Evolutionary conservation across 1,284 basidiomycete species (phyloP).

Genomic region (Apiotrichum veenhuisii): DNA sequence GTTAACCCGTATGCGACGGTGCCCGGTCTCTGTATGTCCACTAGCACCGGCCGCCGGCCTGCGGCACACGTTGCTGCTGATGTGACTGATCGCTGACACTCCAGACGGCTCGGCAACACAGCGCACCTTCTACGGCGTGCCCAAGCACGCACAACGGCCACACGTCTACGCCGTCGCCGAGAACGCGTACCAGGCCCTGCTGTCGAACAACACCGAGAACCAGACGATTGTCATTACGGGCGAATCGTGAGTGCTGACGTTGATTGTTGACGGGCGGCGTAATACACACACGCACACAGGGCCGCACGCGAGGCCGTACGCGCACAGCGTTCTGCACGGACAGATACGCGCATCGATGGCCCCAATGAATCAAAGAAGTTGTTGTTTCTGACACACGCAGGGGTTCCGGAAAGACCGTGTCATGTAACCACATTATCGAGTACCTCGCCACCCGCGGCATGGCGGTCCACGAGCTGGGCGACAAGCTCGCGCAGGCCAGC

Average conservation of each 20-base stretch:
- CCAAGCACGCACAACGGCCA: slow-evolving; percentile 12
- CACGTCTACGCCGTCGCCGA: slow-evolving; percentile 19
- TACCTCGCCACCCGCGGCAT: slow-evolving; percentile 17
- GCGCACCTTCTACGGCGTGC: slow-evolving; percentile 13
- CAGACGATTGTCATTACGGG: slow-evolving; percentile 23
- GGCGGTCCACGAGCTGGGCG: slow-evolving; percentile 5
- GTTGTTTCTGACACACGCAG: neutral
- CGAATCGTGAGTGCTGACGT: slow-evolving; percentile 13
- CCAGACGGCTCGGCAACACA: slow-evolving; percentile 10
- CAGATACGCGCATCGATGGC: neutral
- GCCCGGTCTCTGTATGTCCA: slow-evolving; percentile 14
- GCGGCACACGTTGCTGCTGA: neutral
- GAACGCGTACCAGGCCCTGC: slow-evolving; percentile 16
- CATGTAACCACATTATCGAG: slow-evolving; percentile 20
- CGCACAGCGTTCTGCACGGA: too few species aligned
- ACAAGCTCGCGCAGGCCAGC: slow-evolving; percentile 14
- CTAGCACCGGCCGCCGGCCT: neutral
- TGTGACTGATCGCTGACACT: slow-evolving; percentile 7
- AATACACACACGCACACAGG: too few species aligned
- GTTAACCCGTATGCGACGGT: slow-evolving; percentile 18
- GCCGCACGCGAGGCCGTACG: neutral
- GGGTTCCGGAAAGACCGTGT: slow-evolving; percentile 21
- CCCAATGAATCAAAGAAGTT: neutral
- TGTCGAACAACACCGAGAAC: slow-evolving; percentile 6
- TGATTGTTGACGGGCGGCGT: neutral